phyloP scores from a whole-genome alignment of 495 filamentous ascomycete species.

The Penicillium maclennaniae region DNA sequence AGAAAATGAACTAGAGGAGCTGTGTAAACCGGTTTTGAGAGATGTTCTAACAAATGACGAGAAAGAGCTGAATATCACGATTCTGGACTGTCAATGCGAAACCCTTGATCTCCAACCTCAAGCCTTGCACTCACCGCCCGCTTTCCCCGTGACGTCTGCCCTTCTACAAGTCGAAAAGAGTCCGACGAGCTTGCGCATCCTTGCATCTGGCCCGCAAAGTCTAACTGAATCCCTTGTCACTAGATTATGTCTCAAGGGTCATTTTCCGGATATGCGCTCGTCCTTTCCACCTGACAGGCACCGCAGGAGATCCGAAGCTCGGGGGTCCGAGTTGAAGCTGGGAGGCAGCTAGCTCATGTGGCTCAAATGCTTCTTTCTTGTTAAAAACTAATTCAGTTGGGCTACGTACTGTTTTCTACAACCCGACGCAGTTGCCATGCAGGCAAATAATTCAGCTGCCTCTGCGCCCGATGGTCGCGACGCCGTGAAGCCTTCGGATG shows the following conservation, averaged over 20 bases:
- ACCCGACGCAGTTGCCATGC: conserved; percentile 17
- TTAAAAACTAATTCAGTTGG: not conserved
- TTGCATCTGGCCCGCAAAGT: not conserved
- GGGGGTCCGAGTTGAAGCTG: conserved; percentile 25
- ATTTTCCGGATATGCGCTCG: conserved; percentile 24
- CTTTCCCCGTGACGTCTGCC: conserved; percentile 24
- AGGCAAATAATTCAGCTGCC: conserved; percentile 20
- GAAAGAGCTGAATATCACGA: too few species aligned
- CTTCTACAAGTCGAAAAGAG: conserved; percentile 9
- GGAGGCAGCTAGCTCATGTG: conserved; percentile 2
- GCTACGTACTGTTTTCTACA: not conserved
- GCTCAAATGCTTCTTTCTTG: conserved; percentile 7
- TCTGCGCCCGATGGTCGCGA: conserved; percentile 19
- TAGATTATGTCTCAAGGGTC: conserved; percentile 11
- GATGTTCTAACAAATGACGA: too few species aligned
- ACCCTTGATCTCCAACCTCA: conserved; percentile 5
- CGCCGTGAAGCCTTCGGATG: conserved; percentile 20
- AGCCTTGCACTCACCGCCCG: not conserved
- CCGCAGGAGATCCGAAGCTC: conserved; percentile 26
- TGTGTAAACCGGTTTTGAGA: too few species aligned
- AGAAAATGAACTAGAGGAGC: too few species aligned
- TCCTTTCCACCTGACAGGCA: conserved; percentile 19
- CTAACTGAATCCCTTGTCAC: not conserved
- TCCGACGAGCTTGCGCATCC: not conserved
- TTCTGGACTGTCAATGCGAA: too few species aligned